These are phyloP conservation scores for Aurantiochytrium sp. DNA, from an alignment of 108 stramenopile species.

Conservation along the genomic window DNA sequence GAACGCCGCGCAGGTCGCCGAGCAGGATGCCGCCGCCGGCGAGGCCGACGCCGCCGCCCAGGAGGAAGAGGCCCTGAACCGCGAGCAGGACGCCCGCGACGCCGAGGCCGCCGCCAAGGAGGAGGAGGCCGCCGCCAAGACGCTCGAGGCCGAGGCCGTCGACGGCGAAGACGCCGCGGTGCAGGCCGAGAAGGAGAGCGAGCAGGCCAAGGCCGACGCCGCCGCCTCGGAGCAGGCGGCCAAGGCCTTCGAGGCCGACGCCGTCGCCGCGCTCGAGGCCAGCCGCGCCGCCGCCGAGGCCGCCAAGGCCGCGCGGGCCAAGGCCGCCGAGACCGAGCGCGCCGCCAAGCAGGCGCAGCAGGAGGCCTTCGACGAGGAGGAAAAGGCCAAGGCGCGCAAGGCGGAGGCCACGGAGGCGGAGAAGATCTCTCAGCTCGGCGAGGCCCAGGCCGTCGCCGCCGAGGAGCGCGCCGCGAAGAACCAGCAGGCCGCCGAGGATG, in stretches of 20 bases:
- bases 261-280: not conserved
- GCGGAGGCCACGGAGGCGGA: not conserved
- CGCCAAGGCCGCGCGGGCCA: not conserved
- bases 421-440: not conserved
- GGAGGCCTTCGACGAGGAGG: not conserved
- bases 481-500: not conserved
- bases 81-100: not conserved
- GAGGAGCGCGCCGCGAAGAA: not conserved
- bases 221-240: not conserved
- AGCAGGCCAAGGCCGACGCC: not conserved
- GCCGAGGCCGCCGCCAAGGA: not conserved
- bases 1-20: not conserved
- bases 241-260: not conserved
- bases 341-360: not conserved
- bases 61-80: not conserved
- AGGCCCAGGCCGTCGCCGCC: not conserved
- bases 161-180: not conserved
- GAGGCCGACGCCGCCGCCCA: not conserved
- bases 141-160: not conserved
- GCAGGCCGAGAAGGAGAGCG: not conserved
- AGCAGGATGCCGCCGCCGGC: not conserved
- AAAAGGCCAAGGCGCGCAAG: not conserved
- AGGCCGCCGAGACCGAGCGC: not conserved
- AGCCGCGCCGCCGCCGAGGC: not conserved
- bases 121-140: not conserved